Conservation (phyloP, 768 basidiomycete species). For the Terana coerulea region DNA sequence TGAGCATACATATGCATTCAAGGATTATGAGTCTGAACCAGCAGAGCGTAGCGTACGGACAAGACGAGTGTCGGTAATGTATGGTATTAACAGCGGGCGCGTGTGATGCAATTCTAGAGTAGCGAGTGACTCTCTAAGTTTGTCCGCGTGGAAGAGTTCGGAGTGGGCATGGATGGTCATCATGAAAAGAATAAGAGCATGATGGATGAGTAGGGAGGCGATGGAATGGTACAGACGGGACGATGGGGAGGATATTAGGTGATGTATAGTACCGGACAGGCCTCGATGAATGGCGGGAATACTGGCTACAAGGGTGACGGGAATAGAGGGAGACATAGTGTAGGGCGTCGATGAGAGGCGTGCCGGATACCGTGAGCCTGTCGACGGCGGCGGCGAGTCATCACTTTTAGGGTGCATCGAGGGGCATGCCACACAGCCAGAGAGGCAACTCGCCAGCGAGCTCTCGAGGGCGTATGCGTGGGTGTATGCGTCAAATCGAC, state of each 20-base stretch:
- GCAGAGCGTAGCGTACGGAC: neutral
- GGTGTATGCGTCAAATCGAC: too few species aligned
- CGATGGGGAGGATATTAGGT: neutral
- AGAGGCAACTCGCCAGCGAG: too few species aligned
- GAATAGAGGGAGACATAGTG: too few species aligned
- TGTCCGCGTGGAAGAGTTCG: neutral
- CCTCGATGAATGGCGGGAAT: neutral
- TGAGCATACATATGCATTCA: too few species aligned
- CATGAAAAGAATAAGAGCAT: neutral
- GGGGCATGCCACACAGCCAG: too few species aligned
- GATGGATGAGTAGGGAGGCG: neutral
- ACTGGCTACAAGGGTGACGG: constrained; percentile 1
- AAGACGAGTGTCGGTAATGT: neutral
- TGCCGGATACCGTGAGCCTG: constrained; percentile 1
- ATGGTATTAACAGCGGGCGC: constrained; percentile 4
- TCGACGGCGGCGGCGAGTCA: constrained; percentile 1
- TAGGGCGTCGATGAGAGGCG: neutral
- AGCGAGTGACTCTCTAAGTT: neutral
- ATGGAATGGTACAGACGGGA: neutral
- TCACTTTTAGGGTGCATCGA: too few species aligned
- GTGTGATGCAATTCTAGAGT: neutral
- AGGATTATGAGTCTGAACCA: constrained; percentile 2
- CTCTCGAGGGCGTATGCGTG: too few species aligned
- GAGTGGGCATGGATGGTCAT: neutral
- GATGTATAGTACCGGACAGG: neutral